A percentile compares a stretch with the other conserved stretches of the same genome.
These are phyloP conservation scores for Alternaria brassicicola DNA, from an alignment of 2,329 filamentous ascomycete genomes.

Conservation along the genomic window DNA sequence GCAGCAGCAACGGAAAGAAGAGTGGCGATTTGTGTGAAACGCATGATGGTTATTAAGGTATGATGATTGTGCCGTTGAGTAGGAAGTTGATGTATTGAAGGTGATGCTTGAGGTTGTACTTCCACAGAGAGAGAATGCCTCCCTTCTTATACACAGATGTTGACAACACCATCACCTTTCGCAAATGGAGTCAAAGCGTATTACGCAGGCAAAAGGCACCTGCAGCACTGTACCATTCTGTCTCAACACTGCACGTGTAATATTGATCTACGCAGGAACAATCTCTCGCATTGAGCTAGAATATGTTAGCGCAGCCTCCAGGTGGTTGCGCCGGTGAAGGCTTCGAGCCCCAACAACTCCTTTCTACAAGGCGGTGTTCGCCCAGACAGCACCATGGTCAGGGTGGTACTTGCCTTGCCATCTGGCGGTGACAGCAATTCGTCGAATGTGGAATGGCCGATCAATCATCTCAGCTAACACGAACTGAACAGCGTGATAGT, in stretches of 20 bases:
- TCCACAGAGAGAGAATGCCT: background rate
- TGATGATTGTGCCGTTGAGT: background rate
- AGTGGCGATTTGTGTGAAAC: constrained; percentile 1
- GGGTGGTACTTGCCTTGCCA: background rate
- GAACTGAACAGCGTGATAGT: background rate
- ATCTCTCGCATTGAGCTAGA: background rate
- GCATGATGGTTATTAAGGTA: background rate
- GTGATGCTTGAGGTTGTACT: background rate
- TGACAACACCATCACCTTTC: background rate
- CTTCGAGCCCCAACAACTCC: background rate
- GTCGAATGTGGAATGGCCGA: background rate
- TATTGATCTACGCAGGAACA: constrained; percentile 5
- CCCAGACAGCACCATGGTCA: background rate
- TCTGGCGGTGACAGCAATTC: background rate
- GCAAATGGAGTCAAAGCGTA: background rate
- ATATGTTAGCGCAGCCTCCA: background rate
- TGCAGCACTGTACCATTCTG: background rate
- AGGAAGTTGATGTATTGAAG: background rate
- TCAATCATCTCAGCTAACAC: background rate
- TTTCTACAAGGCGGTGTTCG: background rate
- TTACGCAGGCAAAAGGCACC: background rate
- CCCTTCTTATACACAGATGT: background rate
- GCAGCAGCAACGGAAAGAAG: constrained; percentile 6
- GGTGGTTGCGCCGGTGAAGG: background rate
- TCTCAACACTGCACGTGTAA: constrained; percentile 5